These are phyloP conservation scores for Thozetella sp. DNA, from an alignment of 495 filamentous ascomycete genomes.

Conservation along the genomic window DNA sequence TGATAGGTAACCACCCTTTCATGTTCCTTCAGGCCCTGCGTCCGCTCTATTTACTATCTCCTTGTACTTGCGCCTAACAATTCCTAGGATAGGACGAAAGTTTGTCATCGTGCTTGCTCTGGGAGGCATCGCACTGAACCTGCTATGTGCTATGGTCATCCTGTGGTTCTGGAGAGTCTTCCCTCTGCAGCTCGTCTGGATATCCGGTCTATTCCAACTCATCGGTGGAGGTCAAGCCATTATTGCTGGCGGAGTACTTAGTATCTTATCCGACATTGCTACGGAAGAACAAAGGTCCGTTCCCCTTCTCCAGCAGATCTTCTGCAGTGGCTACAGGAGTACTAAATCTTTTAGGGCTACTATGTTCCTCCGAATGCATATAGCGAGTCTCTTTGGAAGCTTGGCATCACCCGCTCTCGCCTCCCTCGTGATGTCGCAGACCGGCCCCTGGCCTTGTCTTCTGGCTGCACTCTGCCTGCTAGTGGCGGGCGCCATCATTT, in stretches of 20 bases:
- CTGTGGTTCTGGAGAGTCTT: constrained; percentile 42
- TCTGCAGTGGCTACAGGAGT: not conserved
- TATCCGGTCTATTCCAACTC: constrained; percentile 51
- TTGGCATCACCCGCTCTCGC: constrained; percentile 51
- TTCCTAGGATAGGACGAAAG: constrained; percentile 46
- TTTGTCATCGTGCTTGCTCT: constrained; percentile 36
- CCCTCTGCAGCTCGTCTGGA: constrained; percentile 52
- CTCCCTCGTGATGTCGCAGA: constrained; percentile 56
- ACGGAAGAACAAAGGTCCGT: constrained; percentile 52
- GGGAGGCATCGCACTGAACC: constrained; percentile 30
- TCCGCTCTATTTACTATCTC: no score
- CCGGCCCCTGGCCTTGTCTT: constrained; percentile 57
- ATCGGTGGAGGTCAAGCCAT: constrained; percentile 57
- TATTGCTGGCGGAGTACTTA: constrained; percentile 51
- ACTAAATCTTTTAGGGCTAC: constrained; percentile 34
- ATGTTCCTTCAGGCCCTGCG: no score
- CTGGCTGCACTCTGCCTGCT: constrained; percentile 30
- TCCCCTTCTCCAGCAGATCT: not conserved
- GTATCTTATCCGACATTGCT: constrained; percentile 60
- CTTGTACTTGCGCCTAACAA: not conserved
- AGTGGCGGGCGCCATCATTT: constrained; percentile 23
- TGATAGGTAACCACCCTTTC: constrained; percentile 20
- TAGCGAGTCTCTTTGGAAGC: constrained; percentile 48
- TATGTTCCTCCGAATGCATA: constrained; percentile 55
- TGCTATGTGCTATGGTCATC: constrained; percentile 35